phyloP scores from a whole-genome alignment of 306 rosid species.

The Rubus parviflorus region DNA sequence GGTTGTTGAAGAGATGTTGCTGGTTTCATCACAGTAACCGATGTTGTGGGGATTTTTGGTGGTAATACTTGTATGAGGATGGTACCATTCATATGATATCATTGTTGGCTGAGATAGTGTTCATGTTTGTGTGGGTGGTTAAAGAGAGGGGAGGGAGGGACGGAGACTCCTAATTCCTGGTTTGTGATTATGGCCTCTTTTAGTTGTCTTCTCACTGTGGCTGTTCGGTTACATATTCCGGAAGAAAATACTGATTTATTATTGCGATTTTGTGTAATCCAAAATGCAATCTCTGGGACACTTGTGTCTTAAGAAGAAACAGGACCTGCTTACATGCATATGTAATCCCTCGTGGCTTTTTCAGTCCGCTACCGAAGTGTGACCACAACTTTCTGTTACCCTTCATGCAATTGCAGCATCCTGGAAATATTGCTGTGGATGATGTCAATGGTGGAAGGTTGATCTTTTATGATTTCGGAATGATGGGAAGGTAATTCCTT shows the following conservation, averaged over 20 bases:
- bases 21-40: background rate
- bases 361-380: background rate
- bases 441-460: constrained; percentile 99
- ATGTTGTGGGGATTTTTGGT: background rate
- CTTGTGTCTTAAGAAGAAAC: background rate
- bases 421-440: constrained; percentile 98
- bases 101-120: background rate
- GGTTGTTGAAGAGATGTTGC: background rate
- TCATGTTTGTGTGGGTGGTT: background rate
- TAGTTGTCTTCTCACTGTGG: constrained; percentile 3
- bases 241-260: background rate
- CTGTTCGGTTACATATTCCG: background rate
- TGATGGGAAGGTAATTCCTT: constrained; percentile 92
- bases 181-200: background rate
- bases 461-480: constrained; percentile 99
- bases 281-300: background rate
- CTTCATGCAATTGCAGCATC: constrained; percentile 77
- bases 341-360: background rate
- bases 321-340: background rate
- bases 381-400: constrained; percentile 2
- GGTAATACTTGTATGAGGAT: background rate
- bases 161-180: background rate
- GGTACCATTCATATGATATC: background rate
- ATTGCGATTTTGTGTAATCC: background rate
- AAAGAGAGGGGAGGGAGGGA: background rate